Conservation (phyloP, 129 eudicot genomes). For the Lonicera japonica region DNA sequence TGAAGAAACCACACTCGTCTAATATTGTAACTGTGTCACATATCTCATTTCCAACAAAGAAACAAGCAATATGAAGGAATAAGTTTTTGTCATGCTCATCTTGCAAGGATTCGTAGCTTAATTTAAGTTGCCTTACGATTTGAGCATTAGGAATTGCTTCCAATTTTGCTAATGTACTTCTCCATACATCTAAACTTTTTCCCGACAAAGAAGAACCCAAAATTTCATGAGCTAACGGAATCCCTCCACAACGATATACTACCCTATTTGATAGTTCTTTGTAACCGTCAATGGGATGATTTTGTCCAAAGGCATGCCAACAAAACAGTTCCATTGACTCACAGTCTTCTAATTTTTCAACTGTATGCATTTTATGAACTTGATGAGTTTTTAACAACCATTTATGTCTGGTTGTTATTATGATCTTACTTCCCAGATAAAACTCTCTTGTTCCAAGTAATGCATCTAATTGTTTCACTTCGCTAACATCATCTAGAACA, state of each 20-base stretch:
- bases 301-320: conserved; percentile 35
- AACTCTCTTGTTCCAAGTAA: conserved; percentile 28
- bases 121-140: conserved; percentile 1
- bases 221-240: conserved; percentile 18
- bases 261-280: conserved; percentile 19
- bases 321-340: conserved; percentile 24
- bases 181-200: conserved; percentile 29
- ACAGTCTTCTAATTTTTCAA: neutral
- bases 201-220: conserved; percentile 30
- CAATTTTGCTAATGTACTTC: conserved; percentile 20
- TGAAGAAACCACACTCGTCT: conserved; percentile 6
- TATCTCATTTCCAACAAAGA: conserved; percentile 27
- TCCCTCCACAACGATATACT: conserved; percentile 23
- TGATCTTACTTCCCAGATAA: conserved; percentile 32
- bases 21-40: conserved; percentile 18
- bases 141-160: conserved; percentile 12
- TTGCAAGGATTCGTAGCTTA: conserved; percentile 13
- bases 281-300: conserved; percentile 22
- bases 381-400: neutral
- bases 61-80: conserved; percentile 38
- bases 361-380: neutral
- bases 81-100: conserved; percentile 16
- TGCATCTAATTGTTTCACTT: conserved; percentile 28
- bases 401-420: conserved; percentile 27
- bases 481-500: conserved; percentile 43